These are phyloP conservation scores for Pulveroboletus sp. DNA, from an alignment of 768 basidiomycete genomes.

Conservation along the genomic window DNA sequence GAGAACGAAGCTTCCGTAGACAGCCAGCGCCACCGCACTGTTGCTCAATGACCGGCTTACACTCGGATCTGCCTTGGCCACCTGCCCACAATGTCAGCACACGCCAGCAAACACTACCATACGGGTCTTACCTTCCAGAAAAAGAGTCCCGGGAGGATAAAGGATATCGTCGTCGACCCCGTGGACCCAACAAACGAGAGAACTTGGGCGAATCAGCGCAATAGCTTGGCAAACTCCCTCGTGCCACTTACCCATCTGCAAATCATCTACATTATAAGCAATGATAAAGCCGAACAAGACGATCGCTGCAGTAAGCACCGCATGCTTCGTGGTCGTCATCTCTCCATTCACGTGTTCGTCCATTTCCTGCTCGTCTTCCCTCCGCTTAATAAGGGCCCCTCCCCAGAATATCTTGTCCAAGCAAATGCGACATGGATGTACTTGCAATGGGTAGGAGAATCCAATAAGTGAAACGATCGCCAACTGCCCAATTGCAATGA, in stretches of 20 bases:
- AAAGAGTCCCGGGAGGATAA: slow-evolving; percentile 90
- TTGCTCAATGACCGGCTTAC: slow-evolving; percentile 52
- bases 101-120: background rate
- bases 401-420: slow-evolving; percentile 84
- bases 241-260: slow-evolving; percentile 63
- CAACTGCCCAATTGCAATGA: slow-evolving; percentile 89
- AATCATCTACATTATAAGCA: slow-evolving; percentile 75
- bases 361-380: slow-evolving; percentile 45
- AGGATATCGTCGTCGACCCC: slow-evolving; percentile 94
- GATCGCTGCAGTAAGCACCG: slow-evolving; percentile 65
- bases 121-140: slow-evolving; percentile 76
- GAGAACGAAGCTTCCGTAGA: slow-evolving; percentile 79
- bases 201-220: slow-evolving; percentile 46
- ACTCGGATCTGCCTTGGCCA: slow-evolving; percentile 66
- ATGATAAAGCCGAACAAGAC: slow-evolving; percentile 63
- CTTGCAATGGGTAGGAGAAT: slow-evolving; percentile 93
- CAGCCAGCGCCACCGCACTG: slow-evolving; percentile 60
- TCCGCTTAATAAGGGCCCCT: slow-evolving; percentile 34
- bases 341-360: slow-evolving; percentile 58
- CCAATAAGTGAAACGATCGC: slow-evolving; percentile 90
- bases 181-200: slow-evolving; percentile 96
- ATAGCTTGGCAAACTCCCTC: background rate
- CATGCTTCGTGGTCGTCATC: slow-evolving; percentile 68
- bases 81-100: slow-evolving; percentile 35
- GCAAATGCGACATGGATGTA: slow-evolving; percentile 90